Evolutionary conservation across 495 filamentous ascomycete genomes (phyloP), one percentile per base, ranked within the genome.

Genomic region (Hypoxylon rickii): DNA sequence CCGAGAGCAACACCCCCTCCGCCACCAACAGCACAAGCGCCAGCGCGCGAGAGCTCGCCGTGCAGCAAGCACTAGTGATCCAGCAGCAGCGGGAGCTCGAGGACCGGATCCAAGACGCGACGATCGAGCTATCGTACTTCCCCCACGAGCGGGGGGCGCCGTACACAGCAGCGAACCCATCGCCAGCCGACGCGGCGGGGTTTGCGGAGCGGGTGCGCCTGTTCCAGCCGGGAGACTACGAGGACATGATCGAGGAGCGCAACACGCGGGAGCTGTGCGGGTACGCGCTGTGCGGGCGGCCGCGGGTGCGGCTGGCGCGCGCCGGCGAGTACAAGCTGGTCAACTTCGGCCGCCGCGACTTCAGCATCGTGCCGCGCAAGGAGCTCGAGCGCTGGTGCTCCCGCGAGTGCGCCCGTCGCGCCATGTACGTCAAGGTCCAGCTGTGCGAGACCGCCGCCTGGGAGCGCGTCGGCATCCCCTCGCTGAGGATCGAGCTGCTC

Each of bases 371-470:
- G 17, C 81, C 87, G 8, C 79, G 75, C 7, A 81, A 83, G 45
- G 81, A 86, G 61, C 61, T 93, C 7, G 90, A 95, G 71, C 86
- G 87, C 65, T 98, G 95, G 90, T 98, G 94, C 67, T 88, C 85
- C 0, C 81, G 88, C 37, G 76, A 75, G 13, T 98, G 94, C 77
- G 88, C 86, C 1, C 79, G 84, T 58, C 78, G 87, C 31, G 91
- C 89, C 13, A 73, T 96, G 58, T 95, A 89, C 70, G 76, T 98
- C 53, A 87, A 89, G 59, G 87, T 93, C 32, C 94, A 98, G 73
- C 79, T 98, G 19, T 84, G 74, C 29, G 85, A 89, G 55, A 82
- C 84, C 52, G 89, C 89, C 0, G 86, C 87, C 6, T 94, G 89
- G 89, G 80, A 86, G 63, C 78, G 90, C 39, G 78, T 76, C 7